phyloP scores from a whole-genome alignment of 768 basidiomycete genomes.

The Xanthoconium purpureum region DNA sequence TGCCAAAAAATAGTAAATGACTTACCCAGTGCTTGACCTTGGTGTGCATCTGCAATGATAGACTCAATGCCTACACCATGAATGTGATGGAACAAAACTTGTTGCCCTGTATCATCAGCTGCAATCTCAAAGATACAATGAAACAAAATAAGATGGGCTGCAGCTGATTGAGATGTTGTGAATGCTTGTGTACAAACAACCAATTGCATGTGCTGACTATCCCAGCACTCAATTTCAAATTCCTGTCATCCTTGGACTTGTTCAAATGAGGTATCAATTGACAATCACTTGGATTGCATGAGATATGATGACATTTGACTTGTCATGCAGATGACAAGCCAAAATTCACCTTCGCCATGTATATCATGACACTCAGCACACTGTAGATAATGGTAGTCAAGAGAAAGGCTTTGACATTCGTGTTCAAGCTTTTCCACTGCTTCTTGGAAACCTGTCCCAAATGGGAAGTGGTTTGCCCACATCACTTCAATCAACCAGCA shows the following conservation, averaged over 20 bases:
- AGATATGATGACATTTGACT: not conserved
- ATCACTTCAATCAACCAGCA: no score
- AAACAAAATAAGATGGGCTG: conserved; percentile 26
- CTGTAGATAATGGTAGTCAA: no score
- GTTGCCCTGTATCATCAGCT: not conserved
- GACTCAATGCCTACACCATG: not conserved
- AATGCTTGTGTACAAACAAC: conserved; percentile 21
- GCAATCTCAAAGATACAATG: conserved; percentile 17
- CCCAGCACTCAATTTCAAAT: conserved; percentile 3
- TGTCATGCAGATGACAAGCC: not conserved
- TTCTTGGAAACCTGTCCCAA: no score
- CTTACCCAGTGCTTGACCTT: not conserved
- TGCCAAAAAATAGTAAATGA: not conserved
- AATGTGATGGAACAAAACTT: not conserved
- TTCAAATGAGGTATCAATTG: conserved; percentile 1
- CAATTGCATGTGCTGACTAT: not conserved
- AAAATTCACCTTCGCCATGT: not conserved
- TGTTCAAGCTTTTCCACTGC: no score
- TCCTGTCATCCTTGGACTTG: not conserved
- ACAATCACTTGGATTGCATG: not conserved
- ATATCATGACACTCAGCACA: no score
- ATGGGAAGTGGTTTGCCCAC: no score
- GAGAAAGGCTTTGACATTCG: no score
- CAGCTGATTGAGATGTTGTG: conserved; percentile 24
- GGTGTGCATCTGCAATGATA: conserved; percentile 7